Percentiles rank a stretch among this genome's conserved stretches.
Evolutionary conservation across 345 rosid species (phyloP).

Genomic region (Rhodamnia argentea): DNA sequence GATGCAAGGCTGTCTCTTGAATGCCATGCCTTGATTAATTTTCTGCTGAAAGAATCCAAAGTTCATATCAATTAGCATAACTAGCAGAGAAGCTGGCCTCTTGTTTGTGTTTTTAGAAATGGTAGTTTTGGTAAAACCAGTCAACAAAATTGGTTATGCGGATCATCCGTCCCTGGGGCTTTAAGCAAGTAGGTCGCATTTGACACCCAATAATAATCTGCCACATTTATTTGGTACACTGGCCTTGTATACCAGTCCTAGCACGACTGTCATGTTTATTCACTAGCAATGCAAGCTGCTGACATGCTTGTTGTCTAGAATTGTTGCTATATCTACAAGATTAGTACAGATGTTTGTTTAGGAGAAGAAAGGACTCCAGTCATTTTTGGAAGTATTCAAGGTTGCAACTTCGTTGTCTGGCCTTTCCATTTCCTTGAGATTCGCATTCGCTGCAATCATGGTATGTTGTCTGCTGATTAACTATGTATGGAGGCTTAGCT

Average conservation of each 20-base stretch:
- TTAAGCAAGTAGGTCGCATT: neutral
- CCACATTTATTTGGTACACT: neutral
- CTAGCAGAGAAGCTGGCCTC: neutral
- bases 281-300: neutral
- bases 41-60: neutral
- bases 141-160: neutral
- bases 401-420: neutral
- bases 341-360: neutral
- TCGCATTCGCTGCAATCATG: neutral
- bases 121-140: neutral
- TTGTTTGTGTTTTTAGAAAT: neutral
- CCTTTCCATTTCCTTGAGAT: neutral
- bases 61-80: neutral
- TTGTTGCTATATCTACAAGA: neutral
- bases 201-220: rapidly evolving
- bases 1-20: neutral
- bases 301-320: neutral
- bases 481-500: neutral
- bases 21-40: neutral
- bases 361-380: neutral
- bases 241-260: neutral
- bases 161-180: neutral
- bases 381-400: neutral
- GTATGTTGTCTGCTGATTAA: rapidly evolving
- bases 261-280: neutral